Percentiles rank a stretch among this genome's conserved stretches.
Conservation (phyloP, 1,284 basidiomycete genomes). For the Trichosporon faecale region DNA sequence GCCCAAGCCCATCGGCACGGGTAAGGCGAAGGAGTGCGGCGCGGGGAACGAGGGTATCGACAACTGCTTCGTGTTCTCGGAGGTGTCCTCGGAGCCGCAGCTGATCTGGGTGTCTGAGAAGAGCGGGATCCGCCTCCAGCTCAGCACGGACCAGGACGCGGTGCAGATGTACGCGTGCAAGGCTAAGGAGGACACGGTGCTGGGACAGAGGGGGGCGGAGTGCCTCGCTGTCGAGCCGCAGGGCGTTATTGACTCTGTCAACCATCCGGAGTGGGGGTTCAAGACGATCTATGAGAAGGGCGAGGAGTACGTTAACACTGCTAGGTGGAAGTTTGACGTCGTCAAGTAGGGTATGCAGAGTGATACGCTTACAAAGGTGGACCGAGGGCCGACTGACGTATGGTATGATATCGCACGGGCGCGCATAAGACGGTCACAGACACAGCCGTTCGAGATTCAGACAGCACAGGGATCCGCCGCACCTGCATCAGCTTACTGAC, state of each 20-base stretch:
- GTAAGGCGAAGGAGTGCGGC: constrained; percentile 28
- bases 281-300: constrained; percentile 31
- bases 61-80: constrained; percentile 41
- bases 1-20: constrained; percentile 25
- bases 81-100: constrained; percentile 9
- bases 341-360: neutral
- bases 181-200: constrained; percentile 19
- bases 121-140: constrained; percentile 34
- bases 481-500: no score
- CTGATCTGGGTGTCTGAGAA: constrained; percentile 25
- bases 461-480: no score
- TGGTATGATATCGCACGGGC: no score
- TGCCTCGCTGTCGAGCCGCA: constrained; percentile 43
- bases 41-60: constrained; percentile 35
- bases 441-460: no score
- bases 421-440: no score
- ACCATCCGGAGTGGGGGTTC: constrained; percentile 38
- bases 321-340: neutral
- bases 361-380: neutral
- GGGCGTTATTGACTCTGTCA: constrained; percentile 33
- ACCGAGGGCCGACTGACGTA: no score
- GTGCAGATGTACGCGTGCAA: constrained; percentile 36
- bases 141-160: constrained; percentile 36
- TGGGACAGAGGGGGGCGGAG: constrained; percentile 20
- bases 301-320: neutral